phyloP scores from a whole-genome alignment of 1,284 basidiomycete species.

The Mycena citricolor region DNA sequence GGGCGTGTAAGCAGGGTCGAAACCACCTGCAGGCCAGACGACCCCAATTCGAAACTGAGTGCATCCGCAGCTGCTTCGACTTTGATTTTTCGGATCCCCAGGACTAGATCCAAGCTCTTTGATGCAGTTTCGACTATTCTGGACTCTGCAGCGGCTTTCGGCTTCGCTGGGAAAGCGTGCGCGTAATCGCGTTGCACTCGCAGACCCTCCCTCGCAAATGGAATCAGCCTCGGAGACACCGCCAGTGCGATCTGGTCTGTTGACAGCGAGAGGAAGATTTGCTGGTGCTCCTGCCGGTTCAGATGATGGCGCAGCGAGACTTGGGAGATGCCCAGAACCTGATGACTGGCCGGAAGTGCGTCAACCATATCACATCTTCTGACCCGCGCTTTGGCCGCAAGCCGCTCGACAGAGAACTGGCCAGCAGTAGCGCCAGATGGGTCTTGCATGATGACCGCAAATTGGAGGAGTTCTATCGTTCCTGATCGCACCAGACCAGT shows the following conservation, averaged over 20 bases:
- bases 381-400: constrained; percentile 29
- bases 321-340: constrained; percentile 38
- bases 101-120: constrained; percentile 9
- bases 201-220: constrained; percentile 58
- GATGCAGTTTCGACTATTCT: constrained; percentile 13
- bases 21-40: constrained; percentile 40
- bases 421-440: constrained; percentile 24
- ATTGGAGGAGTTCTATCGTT: constrained; percentile 29
- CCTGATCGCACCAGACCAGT: constrained; percentile 21
- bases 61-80: constrained; percentile 54
- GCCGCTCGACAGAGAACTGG: constrained; percentile 33
- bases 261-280: constrained; percentile 39
- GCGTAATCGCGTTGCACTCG: constrained; percentile 43
- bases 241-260: constrained; percentile 47
- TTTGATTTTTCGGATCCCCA: constrained; percentile 38
- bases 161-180: constrained; percentile 5
- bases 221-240: constrained; percentile 61
- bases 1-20: constrained; percentile 34
- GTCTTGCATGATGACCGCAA: constrained; percentile 34
- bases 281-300: constrained; percentile 34
- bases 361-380: constrained; percentile 36
- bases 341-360: constrained; percentile 26
- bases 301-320: constrained; percentile 40
- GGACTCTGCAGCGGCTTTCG: constrained; percentile 23
- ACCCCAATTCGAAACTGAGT: constrained; percentile 45